A percentile compares a stretch with the other conserved stretches of the same genome.
Conservation (phyloP, 495 filamentous ascomycete genomes). For the Trypethelium eluteriae region DNA sequence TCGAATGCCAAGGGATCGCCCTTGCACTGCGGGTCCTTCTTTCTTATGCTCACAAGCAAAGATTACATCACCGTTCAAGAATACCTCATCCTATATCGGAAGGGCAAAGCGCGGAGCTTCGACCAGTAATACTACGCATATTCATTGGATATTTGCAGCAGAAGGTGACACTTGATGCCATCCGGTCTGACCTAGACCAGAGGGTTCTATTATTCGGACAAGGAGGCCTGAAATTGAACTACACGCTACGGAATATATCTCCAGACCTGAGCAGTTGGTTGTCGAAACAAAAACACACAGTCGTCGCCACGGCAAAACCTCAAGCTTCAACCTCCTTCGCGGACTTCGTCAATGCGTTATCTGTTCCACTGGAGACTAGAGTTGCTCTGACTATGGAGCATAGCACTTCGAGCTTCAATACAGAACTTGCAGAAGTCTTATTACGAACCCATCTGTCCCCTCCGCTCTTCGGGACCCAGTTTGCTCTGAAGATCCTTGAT, state of each 20-base stretch:
- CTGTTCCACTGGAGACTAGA: constrained; percentile 10
- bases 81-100: constrained; percentile 23
- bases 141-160: constrained; percentile 18
- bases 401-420: not conserved
- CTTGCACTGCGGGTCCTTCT: constrained; percentile 25
- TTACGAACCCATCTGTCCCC: constrained; percentile 11
- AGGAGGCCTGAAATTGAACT: not conserved
- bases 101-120: constrained; percentile 12
- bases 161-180: not conserved
- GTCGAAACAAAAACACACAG: not conserved
- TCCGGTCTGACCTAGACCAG: not conserved
- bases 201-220: not conserved
- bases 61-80: constrained; percentile 17
- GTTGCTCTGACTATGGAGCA: not conserved
- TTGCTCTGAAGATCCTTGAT: not conserved
- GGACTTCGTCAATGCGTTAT: constrained; percentile 1
- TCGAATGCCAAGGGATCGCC: constrained; percentile 18
- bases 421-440: not conserved
- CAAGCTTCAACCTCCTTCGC: not conserved
- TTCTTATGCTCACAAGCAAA: constrained; percentile 22
- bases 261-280: not conserved
- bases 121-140: constrained; percentile 19
- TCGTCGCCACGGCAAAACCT: not conserved
- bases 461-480: constrained; percentile 4
- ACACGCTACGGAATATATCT: not conserved